Conservation (phyloP, 345 rosid genomes). For the Hypericum androsaemum region DNA sequence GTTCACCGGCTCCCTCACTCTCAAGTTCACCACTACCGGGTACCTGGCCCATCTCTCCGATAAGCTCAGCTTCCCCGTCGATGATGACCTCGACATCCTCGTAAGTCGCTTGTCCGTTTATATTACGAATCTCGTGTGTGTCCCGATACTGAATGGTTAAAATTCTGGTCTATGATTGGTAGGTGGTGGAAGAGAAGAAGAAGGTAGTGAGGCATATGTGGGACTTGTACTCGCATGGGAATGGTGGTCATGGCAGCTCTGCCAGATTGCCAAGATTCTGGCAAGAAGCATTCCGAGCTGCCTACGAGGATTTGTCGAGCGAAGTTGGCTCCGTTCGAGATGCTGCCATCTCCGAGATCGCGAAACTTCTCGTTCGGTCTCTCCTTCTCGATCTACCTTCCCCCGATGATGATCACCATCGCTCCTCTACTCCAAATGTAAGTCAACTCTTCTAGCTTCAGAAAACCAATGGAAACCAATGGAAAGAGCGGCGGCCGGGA, state of each 20-base stretch:
- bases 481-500: too few species aligned
- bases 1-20: slow-evolving; percentile 75
- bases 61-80: slow-evolving; percentile 18
- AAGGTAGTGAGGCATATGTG: slow-evolving; percentile 68
- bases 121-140: neutral
- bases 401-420: too few species aligned
- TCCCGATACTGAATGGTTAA: neutral
- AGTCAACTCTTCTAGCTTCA: slow-evolving; percentile 10
- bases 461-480: slow-evolving; percentile 11
- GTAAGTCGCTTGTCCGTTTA: slow-evolving; percentile 14
- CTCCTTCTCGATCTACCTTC: slow-evolving; percentile 22
- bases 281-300: slow-evolving; percentile 75
- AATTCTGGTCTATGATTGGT: neutral
- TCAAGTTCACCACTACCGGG: slow-evolving; percentile 45
- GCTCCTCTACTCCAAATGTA: too few species aligned
- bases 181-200: slow-evolving; percentile 85
- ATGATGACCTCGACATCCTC: slow-evolving; percentile 62
- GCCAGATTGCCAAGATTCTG: slow-evolving; percentile 54
- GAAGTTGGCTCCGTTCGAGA: slow-evolving; percentile 40
- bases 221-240: slow-evolving; percentile 62
- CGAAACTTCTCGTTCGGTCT: slow-evolving; percentile 45
- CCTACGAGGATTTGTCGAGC: slow-evolving; percentile 52
- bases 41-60: slow-evolving; percentile 31
- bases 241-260: slow-evolving; percentile 3
- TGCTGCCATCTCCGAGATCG: slow-evolving; percentile 65